A percentile compares a stretch with the other conserved stretches of the same genome.
phyloP scores from a whole-genome alignment of 345 rosid genomes.

The Triadica sebifera region DNA sequence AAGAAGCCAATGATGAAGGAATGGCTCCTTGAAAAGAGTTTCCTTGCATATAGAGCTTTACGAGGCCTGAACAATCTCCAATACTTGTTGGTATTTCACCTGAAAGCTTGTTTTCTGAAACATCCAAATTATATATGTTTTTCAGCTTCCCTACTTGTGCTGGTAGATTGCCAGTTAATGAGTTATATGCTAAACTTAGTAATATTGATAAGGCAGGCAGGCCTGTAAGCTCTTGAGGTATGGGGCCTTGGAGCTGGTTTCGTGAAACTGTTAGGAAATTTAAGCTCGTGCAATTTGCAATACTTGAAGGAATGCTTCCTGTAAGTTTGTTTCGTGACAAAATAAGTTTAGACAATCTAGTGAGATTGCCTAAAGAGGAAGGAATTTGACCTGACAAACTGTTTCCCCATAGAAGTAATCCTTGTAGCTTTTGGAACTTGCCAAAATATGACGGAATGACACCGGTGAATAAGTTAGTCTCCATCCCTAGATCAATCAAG shows the following conservation, averaged over 20 bases:
- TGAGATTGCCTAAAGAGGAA: slow-evolving; percentile 23
- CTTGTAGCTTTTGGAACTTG: slow-evolving; percentile 8
- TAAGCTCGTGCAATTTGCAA: slow-evolving; percentile 13
- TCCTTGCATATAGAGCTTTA: slow-evolving; percentile 9
- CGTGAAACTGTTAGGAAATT: not conserved
- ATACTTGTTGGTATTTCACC: slow-evolving; percentile 29
- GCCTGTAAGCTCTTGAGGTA: slow-evolving; percentile 17
- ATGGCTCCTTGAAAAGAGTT: slow-evolving; percentile 36
- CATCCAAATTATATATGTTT: slow-evolving; percentile 18
- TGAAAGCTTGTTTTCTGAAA: slow-evolving; percentile 29
- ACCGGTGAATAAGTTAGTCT: slow-evolving; percentile 13
- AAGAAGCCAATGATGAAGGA: slow-evolving; percentile 29
- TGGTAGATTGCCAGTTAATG: slow-evolving; percentile 29
- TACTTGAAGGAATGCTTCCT: slow-evolving; percentile 21
- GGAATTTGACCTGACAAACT: slow-evolving; percentile 16
- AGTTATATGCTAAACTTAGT: slow-evolving; percentile 30
- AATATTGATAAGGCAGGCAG: slow-evolving; percentile 18
- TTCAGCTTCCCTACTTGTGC: slow-evolving; percentile 14
- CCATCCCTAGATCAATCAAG: slow-evolving; percentile 11
- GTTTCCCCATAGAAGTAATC: not conserved
- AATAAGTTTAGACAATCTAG: not conserved
- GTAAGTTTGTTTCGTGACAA: slow-evolving; percentile 12
- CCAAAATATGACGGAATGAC: slow-evolving; percentile 19
- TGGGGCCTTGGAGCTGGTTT: too few relatives aligned
- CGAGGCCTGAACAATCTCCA: slow-evolving; percentile 27